Evolutionary conservation across 1,284 basidiomycete genomes (phyloP).

Genomic region (Rhodotorula glutinis): DNA sequence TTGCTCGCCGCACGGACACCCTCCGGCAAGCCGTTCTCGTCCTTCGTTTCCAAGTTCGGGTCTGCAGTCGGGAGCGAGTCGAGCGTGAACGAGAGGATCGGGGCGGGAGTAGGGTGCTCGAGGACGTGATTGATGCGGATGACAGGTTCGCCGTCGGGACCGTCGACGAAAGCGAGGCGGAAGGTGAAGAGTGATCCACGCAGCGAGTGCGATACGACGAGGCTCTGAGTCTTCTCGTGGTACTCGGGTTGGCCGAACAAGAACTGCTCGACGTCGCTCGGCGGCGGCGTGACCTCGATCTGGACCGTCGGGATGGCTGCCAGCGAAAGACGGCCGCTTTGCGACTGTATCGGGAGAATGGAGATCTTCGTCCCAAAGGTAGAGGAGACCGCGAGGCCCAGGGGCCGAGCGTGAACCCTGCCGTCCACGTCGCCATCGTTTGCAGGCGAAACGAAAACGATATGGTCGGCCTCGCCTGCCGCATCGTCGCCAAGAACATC

Average conservation of each 20-base stretch:
- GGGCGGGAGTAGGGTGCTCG: conserved; percentile 23
- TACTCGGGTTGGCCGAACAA: conserved; percentile 12
- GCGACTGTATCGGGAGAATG: conserved; percentile 6
- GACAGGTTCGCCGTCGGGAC: background rate
- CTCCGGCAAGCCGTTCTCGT: background rate
- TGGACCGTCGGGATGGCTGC: background rate
- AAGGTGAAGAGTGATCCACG: conserved; percentile 32
- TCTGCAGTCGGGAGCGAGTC: conserved; percentile 4
- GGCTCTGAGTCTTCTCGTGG: conserved; percentile 12
- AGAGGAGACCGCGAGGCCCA: conserved; percentile 17
- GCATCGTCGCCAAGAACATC: background rate
- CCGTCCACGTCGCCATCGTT: too few species aligned
- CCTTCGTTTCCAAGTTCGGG: background rate
- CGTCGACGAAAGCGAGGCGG: conserved; percentile 14
- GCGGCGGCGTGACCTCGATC: conserved; percentile 4
- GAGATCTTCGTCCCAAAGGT: conserved; percentile 2
- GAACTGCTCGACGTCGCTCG: background rate
- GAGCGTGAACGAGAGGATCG: conserved; percentile 17
- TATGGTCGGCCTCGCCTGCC: background rate
- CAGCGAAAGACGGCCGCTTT: background rate
- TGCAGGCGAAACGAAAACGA: conserved; percentile 13
- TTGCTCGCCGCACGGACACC: conserved; percentile 1
- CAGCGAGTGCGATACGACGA: conserved; percentile 25
- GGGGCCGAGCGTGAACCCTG: background rate
- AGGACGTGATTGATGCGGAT: conserved; percentile 22